These are phyloP conservation scores for Astrothelium macrocarpum DNA, from an alignment of 495 filamentous ascomycete species.

Conservation along the genomic window DNA sequence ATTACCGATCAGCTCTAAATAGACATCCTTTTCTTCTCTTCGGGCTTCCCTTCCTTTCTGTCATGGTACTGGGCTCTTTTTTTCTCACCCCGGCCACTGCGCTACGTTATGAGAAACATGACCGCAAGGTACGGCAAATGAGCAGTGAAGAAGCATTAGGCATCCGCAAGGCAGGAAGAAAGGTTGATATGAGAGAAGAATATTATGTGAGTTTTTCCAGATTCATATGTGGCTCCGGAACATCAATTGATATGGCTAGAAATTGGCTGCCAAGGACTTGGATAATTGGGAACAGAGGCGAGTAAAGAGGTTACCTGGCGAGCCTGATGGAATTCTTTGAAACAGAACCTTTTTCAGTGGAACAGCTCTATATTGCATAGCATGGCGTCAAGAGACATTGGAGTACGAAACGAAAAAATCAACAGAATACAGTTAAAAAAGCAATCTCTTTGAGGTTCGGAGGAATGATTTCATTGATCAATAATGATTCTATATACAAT, in stretches of 20 bases:
- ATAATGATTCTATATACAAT: not conserved
- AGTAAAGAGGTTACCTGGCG: constrained; percentile 76
- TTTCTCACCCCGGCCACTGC: constrained; percentile 89
- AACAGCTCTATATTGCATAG: not conserved
- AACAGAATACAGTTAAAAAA: not conserved
- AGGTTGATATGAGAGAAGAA: constrained; percentile 75
- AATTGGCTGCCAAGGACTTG: constrained; percentile 79
- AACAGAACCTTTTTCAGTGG: not conserved
- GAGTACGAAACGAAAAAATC: not conserved
- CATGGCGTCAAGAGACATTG: not conserved
- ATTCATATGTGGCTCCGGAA: not conserved
- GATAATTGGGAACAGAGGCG: constrained; percentile 96
- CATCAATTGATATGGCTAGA: constrained; percentile 38
- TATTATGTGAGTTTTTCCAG: constrained; percentile 66
- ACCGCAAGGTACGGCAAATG: constrained; percentile 73
- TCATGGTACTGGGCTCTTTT: constrained; percentile 93
- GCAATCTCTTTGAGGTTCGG: not conserved
- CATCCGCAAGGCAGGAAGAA: constrained; percentile 58
- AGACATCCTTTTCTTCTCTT: constrained; percentile 87
- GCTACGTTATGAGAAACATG: constrained; percentile 83
- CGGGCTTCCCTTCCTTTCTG: constrained; percentile 83
- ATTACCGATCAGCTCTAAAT: constrained; percentile 60
- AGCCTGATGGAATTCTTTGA: constrained; percentile 77
- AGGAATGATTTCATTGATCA: not conserved
- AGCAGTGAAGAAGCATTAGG: constrained; percentile 77